Conservation (phyloP, 805 yeast genomes). For the Cyberlindnera amylophila region DNA sequence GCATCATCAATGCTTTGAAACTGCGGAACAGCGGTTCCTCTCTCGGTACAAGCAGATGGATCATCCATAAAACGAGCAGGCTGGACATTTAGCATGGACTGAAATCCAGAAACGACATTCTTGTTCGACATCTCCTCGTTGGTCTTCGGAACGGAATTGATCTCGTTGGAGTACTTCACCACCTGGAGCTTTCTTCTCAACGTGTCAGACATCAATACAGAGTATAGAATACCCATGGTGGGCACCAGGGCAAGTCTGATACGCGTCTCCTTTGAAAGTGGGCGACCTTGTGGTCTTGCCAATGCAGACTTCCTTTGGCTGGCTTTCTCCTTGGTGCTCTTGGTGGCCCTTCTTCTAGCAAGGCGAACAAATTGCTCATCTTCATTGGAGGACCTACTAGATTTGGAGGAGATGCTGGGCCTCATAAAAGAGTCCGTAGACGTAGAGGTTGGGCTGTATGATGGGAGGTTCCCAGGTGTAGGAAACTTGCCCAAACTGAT, state of each 20-base stretch:
- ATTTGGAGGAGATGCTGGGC: too few species aligned
- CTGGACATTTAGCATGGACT: slow-evolving; percentile 22
- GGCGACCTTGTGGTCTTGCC: slow-evolving; percentile 34
- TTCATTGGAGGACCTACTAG: slow-evolving; percentile 5
- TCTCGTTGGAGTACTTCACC: slow-evolving; percentile 19
- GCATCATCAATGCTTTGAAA: slow-evolving; percentile 43
- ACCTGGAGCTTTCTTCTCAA: slow-evolving; percentile 23
- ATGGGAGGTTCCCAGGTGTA: too few species aligned
- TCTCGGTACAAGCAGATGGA: slow-evolving; percentile 13
- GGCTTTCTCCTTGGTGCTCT: slow-evolving; percentile 20
- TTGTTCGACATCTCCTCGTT: slow-evolving; percentile 22
- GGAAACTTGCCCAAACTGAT: too few species aligned
- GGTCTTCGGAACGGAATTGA: slow-evolving; percentile 11
- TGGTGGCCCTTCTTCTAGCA: slow-evolving; percentile 26
- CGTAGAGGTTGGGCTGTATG: too few species aligned
- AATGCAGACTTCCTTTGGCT: slow-evolving; percentile 9
- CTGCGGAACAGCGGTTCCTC: slow-evolving; percentile 28
- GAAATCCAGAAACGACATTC: slow-evolving; percentile 21
- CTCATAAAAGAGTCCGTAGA: too few species aligned
- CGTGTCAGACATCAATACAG: slow-evolving; percentile 35
- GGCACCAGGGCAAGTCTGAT: slow-evolving; percentile 46
- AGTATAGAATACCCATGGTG: slow-evolving; percentile 40
- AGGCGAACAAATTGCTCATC: slow-evolving; percentile 21
- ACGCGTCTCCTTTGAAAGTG: slow-evolving; percentile 48
- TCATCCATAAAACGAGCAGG: slow-evolving; percentile 27